phyloP scores from a whole-genome alignment of 257 asterid genomes.

The Gentiana dahurica region DNA sequence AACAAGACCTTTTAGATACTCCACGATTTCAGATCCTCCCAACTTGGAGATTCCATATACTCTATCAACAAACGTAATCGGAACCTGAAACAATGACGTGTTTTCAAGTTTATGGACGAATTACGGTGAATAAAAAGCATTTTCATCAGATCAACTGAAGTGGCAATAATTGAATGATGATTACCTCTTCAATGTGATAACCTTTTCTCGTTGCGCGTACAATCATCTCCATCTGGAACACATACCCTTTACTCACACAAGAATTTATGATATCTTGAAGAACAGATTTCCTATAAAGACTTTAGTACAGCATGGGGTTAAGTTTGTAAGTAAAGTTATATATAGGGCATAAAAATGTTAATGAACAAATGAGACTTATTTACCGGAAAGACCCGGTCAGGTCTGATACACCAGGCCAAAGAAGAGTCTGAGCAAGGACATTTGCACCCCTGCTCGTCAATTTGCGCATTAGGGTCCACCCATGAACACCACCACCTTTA shows the following conservation, averaged over 20 bases:
- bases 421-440: slow-evolving; percentile 93
- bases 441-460: slow-evolving; percentile 99
- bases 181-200: slow-evolving; percentile 86
- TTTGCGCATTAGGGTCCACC: slow-evolving; percentile 97
- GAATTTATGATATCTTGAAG: slow-evolving; percentile 90
- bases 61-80: slow-evolving; percentile 91
- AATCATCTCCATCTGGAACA: slow-evolving; percentile 99
- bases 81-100: slow-evolving; percentile 40
- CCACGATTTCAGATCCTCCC: slow-evolving; percentile 96
- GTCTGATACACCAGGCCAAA: slow-evolving; percentile 99
- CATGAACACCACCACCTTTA: slow-evolving; percentile 89
- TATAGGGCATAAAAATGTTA: too few relatives aligned
- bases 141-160: background rate
- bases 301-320: slow-evolving; percentile 14
- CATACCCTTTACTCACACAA: slow-evolving; percentile 93
- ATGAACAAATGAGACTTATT: background rate
- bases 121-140: background rate
- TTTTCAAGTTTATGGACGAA: slow-evolving; percentile 3
- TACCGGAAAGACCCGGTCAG: slow-evolving; percentile 98
- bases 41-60: slow-evolving; percentile 89
- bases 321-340: background rate
- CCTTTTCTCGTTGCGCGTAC: slow-evolving; percentile 93
- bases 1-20: slow-evolving; percentile 78
- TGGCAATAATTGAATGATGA: background rate
- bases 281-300: slow-evolving; percentile 81